Base-by-base conservation (phyloP, 768 basidiomycete species). In the Pleurotus platypus region DNA sequence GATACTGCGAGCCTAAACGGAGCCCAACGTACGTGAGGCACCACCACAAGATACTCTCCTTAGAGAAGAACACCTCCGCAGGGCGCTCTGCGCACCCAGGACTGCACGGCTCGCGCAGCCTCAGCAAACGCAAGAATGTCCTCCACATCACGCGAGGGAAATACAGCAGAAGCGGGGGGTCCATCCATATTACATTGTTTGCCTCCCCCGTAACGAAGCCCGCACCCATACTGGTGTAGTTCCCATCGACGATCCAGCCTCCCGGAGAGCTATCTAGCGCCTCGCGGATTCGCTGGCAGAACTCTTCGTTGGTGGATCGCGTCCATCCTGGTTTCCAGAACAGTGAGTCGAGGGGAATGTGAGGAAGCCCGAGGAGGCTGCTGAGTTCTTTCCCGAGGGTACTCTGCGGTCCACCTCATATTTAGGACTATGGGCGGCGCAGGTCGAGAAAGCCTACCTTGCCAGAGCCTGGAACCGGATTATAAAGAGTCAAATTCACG, bases 181-280 rank as follows among this genome's bases (percentile, higher is more conserved):
- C 86, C 18, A 89, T 70, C 87, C 87, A 85, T 18, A 85, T 75
- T 6, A 80, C 63, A 63, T 85, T 82, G 3, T 83, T 84, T 12
- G 76, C 68, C 18, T 64, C 64, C 3, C 77, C 69, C 0, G 66
- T 60, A 4, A 79, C 65, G 2, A 81, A 55, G 2, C 58, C 59
- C 1, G 71, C 76, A 11, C 72, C 60, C 27, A 47, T 62, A 0
- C 13, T 50, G 0, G 13, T 30, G 61, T 78, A 85, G 49, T 75
- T 68, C 4, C 84, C 84, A 42, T 86, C 83, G 1, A 80, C 66
- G 5, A 85, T 72, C 83, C 84, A 86, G 1, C 81, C 82, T 15
- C 67, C 60, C 13, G 67, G 67, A 35, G 51, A 58, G 24, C 68
- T 55, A 9, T 62, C 67, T 13, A 80, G 60, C 7, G 64, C 64